Evolutionary conservation across 2,329 filamentous ascomycete genomes (phyloP), one percentile per base, ranked within the genome.

Genomic region (Immersiporthe knoxdaviesiana): DNA sequence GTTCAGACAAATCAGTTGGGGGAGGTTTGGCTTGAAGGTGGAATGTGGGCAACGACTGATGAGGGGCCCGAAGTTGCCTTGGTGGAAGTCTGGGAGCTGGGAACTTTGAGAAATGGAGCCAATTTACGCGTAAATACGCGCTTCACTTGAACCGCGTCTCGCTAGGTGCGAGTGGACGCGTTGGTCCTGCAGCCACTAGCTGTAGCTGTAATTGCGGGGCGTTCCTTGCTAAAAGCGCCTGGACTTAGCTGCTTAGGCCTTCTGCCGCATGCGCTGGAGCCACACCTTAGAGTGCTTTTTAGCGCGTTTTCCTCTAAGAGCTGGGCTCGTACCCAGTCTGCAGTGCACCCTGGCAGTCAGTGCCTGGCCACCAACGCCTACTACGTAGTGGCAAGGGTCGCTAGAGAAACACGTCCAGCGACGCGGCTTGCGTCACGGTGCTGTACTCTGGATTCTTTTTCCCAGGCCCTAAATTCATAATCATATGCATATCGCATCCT

Each of bases 71-170:
- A 27, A 18, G 14, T 30, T 61, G 47, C 52, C 52, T 64, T 47
- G 39, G 16, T 47, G 44, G 47, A 32, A 68, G 44, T 56, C 18
- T 56, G 60, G 41, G 37, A 64, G 35, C 32, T 16, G 39, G 52
- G 27, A 64, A 35, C 32, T 16, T 61, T 39, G 24, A 68, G 35
- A 61, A 54, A 63, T 61, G 67, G 54, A 16, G 54, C 12, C 63
- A 68, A 64, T 66, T 68, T 68, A 66, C 67, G 67, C 67, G 67
- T 50, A n/a, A 47, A 47, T 47, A 21, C 24, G 60, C 63, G 67
- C 41, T 56, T 59, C 67, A 30, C 52, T 7, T 27, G 18, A 11
- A 56, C 52, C 52, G 52, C 27, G 52, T 54, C 14, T 8, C 3
- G 11, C 1, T n/a, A 11, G 12, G 12, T n/a, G n/a, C n/a, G 24